Evolutionary conservation across 2,329 filamentous ascomycete genomes (phyloP), one percentile per base, ranked within the genome.

Genomic region (Diatrype stigma): DNA sequence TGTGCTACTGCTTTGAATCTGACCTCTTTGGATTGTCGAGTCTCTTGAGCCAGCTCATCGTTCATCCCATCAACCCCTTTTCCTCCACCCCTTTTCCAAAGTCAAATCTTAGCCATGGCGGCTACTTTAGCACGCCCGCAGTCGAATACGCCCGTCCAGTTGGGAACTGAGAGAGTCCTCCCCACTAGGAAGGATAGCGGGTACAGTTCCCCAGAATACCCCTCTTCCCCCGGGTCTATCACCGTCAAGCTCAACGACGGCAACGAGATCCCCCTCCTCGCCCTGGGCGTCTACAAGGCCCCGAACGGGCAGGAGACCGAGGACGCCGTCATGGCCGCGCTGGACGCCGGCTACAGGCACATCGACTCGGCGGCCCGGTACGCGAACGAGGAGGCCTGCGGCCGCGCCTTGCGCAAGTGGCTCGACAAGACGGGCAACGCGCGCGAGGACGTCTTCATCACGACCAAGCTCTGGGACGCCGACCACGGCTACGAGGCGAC

Each of bases 341-440:
- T 79, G 28, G 69, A 75, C 42, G 60, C 69, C 42, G 78, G 78
- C n/a, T 81, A 80, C 62, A 70, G 74, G 16, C 77, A 80, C 61
- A 75, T 81, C 54, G 78, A 81, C 60, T 70, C 69, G 22, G 76
- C 75, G 1, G 67, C 67, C 16, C 64, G 60, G 32, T 64, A 64
- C 45, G 52, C 60, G 34, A 63, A 62, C 48, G 61, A 64, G 51
- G 49, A 55, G 32, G 51, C 53, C 22, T 50, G 51, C 26, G 52
- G 55, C 8, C 57, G 55, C 23, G 61, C 60, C 22, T 48, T 63
- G 30, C 54, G 55, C 46, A 22, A 44, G 38, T 62, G 60, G 52
- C 51, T 63, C 46, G 38, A 60, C 53, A 56, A 58, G 52, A 57
- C 67, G 5, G 63, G 67, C 21, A 62, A 66, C 14, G 63, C 65